Evolutionary conservation across 139 green algal species (phyloP).

Genomic region (Chlorella ohadii): DNA sequence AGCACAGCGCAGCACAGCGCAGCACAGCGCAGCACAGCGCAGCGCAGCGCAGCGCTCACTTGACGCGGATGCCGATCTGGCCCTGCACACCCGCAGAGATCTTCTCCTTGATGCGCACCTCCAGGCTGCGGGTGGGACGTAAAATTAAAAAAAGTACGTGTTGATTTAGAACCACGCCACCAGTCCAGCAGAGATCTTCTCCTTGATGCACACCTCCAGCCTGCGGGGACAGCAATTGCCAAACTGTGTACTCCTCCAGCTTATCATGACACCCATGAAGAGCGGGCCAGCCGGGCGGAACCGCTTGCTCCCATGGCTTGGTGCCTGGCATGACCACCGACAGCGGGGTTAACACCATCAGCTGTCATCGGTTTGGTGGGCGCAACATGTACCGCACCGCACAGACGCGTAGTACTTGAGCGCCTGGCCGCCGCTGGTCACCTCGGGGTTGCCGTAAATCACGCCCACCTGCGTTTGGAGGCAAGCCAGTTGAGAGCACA

Average conservation of each 20-base stretch:
- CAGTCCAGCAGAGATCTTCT: slow-evolving; percentile 62
- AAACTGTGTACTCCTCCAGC: no score
- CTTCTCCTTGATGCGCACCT: slow-evolving; percentile 78
- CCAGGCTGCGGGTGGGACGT: slow-evolving; percentile 37
- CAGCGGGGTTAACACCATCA: no score
- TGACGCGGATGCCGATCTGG: slow-evolving; percentile 76
- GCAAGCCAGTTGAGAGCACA: no score
- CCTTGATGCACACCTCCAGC: slow-evolving; percentile 69
- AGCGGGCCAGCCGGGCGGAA: no score
- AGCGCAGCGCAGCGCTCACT: slow-evolving; percentile 33
- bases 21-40: not conserved
- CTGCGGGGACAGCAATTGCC: no score
- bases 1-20: not conserved
- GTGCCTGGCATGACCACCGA: no score
- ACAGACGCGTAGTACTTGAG: slow-evolving; percentile 94
- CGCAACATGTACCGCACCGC: not conserved
- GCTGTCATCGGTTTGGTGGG: no score
- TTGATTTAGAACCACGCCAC: no score
- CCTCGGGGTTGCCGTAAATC: slow-evolving; percentile 94
- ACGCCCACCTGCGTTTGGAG: slow-evolving; percentile 72
- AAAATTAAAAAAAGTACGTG: no score
- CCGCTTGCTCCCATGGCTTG: no score
- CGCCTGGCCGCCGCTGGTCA: slow-evolving; percentile 92
- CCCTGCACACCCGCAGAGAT: slow-evolving; percentile 55
- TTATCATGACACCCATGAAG: no score